Percentiles rank a stretch among this genome's conserved stretches.
Evolutionary conservation across 2,329 filamentous ascomycete species (phyloP).

Genomic region (Fusarium sp.): DNA sequence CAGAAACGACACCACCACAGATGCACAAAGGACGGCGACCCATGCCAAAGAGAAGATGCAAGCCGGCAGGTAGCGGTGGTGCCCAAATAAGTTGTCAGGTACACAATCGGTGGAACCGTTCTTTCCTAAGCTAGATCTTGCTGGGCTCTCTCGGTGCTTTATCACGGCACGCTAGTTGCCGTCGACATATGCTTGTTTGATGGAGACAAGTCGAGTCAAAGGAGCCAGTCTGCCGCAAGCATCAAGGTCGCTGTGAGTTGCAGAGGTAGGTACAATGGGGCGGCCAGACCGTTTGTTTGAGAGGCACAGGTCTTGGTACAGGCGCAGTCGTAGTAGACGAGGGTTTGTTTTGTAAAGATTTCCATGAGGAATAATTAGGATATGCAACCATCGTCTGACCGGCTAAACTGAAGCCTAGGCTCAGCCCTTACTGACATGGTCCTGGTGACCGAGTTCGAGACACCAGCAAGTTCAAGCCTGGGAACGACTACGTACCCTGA

Average conservation of each 20-base stretch:
- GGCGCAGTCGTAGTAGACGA: neutral
- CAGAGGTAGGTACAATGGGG: neutral
- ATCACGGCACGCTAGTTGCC: conserved; percentile 11
- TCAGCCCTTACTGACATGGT: conserved; percentile 12
- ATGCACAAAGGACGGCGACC: neutral
- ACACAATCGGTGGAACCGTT: conserved; percentile 1
- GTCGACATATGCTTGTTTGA: conserved; percentile 29
- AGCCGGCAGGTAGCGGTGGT: neutral
- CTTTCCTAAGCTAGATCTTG: conserved; percentile 18
- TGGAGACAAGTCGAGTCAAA: conserved; percentile 23
- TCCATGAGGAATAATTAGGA: conserved; percentile 7
- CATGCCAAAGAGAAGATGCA: neutral
- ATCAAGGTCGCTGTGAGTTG: conserved; percentile 1
- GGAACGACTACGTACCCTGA: conserved; percentile 10
- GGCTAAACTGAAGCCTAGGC: conserved; percentile 33
- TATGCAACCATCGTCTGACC: conserved; percentile 30
- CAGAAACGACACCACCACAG: neutral
- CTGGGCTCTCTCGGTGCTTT: conserved; percentile 26
- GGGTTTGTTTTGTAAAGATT: conserved; percentile 23
- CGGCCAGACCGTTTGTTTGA: neutral
- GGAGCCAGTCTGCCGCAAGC: neutral
- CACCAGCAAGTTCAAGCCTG: neutral
- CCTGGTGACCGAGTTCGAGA: conserved; percentile 14
- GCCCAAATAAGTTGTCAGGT: neutral
- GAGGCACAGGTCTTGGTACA: conserved; percentile 8